Evolutionary conservation across 805 yeast species (phyloP).

Genomic region (Pichia phayaonensis): DNA sequence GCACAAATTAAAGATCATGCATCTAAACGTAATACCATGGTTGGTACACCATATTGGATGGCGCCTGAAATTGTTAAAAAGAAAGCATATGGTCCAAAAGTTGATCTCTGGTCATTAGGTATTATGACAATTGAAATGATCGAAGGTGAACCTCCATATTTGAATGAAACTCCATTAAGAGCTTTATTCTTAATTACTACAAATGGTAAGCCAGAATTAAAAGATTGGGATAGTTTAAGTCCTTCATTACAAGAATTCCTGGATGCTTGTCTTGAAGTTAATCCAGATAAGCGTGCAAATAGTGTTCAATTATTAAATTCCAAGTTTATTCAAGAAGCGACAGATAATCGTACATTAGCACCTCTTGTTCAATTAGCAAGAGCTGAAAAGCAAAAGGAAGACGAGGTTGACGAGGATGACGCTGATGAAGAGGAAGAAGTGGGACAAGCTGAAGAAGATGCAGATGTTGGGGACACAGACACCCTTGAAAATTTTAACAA

Average conservation of each 20-base stretch:
- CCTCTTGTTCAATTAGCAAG: slow-evolving; percentile 72
- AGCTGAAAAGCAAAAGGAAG: slow-evolving; percentile 44
- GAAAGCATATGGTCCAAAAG: slow-evolving; percentile 74
- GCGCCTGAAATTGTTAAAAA: slow-evolving; percentile 81
- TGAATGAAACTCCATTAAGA: slow-evolving; percentile 71
- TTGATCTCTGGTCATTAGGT: slow-evolving; percentile 78
- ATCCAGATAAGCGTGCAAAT: slow-evolving; percentile 71
- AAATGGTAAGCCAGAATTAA: slow-evolving; percentile 73
- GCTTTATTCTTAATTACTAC: slow-evolving; percentile 73
- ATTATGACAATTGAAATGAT: slow-evolving; percentile 86
- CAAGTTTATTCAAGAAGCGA: slow-evolving; percentile 56
- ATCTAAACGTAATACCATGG: slow-evolving; percentile 76
- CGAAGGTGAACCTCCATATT: slow-evolving; percentile 78
- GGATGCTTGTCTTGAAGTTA: slow-evolving; percentile 72
- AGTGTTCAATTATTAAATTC: slow-evolving; percentile 67
- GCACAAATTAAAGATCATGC: slow-evolving; percentile 71
- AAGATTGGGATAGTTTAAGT: slow-evolving; percentile 67
- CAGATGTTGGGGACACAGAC: not conserved
- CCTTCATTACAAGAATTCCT: slow-evolving; percentile 60
- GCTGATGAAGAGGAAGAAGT: slow-evolving; percentile 19
- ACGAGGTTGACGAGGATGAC: too few species aligned
- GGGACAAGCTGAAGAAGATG: slow-evolving; percentile 10
- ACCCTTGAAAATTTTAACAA: slow-evolving; percentile 4
- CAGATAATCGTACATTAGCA: slow-evolving; percentile 52
- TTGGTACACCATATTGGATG: slow-evolving; percentile 88